Conservation (phyloP, 495 filamentous ascomycete species). For the Hyaloscypha hepaticicola region DNA sequence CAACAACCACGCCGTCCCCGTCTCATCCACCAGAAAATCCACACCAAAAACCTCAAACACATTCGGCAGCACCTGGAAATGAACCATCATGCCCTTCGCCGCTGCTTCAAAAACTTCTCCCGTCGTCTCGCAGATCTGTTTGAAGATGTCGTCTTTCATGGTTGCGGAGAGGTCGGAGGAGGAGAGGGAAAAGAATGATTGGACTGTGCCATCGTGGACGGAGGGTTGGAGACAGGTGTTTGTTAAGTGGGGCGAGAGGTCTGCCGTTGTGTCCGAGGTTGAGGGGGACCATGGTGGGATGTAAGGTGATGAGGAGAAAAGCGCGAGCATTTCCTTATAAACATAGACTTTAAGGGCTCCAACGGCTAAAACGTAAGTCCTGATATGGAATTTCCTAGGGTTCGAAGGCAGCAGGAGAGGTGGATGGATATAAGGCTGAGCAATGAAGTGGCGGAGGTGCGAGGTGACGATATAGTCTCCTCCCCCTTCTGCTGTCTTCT, state of each 20-base stretch:
- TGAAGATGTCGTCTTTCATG: conserved; percentile 59
- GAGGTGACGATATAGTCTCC: conserved; percentile 69
- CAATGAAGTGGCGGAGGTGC: conserved; percentile 93
- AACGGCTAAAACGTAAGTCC: conserved; percentile 81
- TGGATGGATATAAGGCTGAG: conserved; percentile 91
- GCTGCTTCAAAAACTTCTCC: conserved; percentile 82
- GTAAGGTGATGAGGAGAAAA: conserved; percentile 80
- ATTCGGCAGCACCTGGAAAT: conserved; percentile 87
- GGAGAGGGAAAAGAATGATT: conserved; percentile 68
- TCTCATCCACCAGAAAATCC: conserved; percentile 79
- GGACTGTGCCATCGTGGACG: conserved; percentile 57
- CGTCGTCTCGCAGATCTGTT: conserved; percentile 71
- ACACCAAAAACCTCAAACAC: conserved; percentile 91
- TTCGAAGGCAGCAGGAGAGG: conserved; percentile 70
- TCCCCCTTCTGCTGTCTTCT: conserved; percentile 33
- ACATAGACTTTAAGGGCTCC: conserved; percentile 81
- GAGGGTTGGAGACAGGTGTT: conserved; percentile 89
- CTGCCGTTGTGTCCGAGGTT: conserved; percentile 24
- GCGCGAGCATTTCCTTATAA: conserved; percentile 84
- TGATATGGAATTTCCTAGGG: conserved; percentile 90
- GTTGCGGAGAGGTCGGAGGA: conserved; percentile 9
- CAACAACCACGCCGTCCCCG: conserved; percentile 66
- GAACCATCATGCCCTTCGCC: conserved; percentile 72
- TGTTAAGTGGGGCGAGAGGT: conserved; percentile 77
- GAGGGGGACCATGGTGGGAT: conserved; percentile 34